Base-by-base conservation (phyloP, 768 basidiomycete genomes). In the Auricularia sp. region DNA sequence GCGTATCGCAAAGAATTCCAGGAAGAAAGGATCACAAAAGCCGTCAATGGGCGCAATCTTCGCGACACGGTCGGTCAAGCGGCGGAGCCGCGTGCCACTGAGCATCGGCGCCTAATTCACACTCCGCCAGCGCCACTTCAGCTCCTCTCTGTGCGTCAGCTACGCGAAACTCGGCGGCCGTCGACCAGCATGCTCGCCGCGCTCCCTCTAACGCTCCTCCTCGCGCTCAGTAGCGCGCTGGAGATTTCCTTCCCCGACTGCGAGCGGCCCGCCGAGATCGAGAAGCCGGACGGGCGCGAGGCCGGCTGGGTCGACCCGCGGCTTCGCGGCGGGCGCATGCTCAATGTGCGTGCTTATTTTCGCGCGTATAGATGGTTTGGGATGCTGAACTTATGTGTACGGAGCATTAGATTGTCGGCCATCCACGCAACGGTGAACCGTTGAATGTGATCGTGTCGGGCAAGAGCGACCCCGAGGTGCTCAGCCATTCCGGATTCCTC, bases 371-470 rank as follows among this genome's bases (percentile, higher is more conserved):
- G 6, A 0, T 69, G 21, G 65, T 51, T 62, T 12, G 3, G 12
- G 3, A 16, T 35, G 23, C 1, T 62, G 36, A 42, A 4, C n/a
- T 21, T 33, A 10, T 18, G 4, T n/a, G 39, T 21, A 2, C 29
- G 0, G 0, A 29, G 2, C 35, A 39, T 42, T 62, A 91, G 90
- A 90, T 80, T 73, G 86, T 64, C 5, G 54, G 65, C 21, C 29
- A 33, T n/a, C 34, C 23, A 56, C 35, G 43, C 33, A 61, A 54
- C 39, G 92, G 92, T 53, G 92, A 94, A 75, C 92, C 92, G 12
- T 74, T 94, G 64, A 94, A 94, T 70, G 79, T 91, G 59, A 88
- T 94, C 69, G 86, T 94, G 54, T 88, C 90, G 34, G 87, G 83
- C 56, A 77, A 76, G 34, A 93, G 90, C 1, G 90, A 93, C 70